These are phyloP conservation scores for Pseudogymnoascus sp. DNA, from an alignment of 2,329 filamentous ascomycete species.

Conservation along the genomic window DNA sequence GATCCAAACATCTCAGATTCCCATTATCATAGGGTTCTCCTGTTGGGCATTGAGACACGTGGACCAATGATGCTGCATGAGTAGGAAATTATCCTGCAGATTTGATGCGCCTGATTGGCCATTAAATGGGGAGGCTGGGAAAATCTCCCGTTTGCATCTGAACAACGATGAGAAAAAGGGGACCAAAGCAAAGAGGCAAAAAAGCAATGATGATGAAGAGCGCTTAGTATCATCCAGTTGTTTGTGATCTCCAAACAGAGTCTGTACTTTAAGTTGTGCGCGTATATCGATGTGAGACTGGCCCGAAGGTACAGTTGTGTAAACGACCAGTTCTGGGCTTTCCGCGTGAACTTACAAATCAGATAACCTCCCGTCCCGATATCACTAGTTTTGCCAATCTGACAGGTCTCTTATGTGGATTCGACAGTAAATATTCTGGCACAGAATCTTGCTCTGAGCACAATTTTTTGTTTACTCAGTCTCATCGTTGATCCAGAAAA, in stretches of 20 bases:
- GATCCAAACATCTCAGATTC: background rate
- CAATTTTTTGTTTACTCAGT: background rate
- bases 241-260: background rate
- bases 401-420: conserved; percentile 7
- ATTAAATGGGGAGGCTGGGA: conserved; percentile 7
- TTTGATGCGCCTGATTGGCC: background rate
- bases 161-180: background rate
- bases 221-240: background rate
- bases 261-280: background rate
- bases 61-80: conserved; percentile 6
- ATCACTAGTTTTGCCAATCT: conserved; percentile 5
- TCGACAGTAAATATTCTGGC: background rate
- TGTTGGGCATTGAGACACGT: background rate
- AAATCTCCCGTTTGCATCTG: conserved; percentile 1
- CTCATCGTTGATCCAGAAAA: background rate
- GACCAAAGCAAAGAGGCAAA: background rate
- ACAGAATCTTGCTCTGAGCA: background rate
- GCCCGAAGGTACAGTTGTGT: background rate
- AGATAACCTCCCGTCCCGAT: background rate
- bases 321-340: background rate
- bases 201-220: background rate
- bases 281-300: background rate
- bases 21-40: background rate
- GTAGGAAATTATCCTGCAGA: conserved; percentile 4
- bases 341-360: background rate